Evolutionary conservation across 352 stramenopile genomes (phyloP).

Genomic region (Blastocystis sp.): DNA sequence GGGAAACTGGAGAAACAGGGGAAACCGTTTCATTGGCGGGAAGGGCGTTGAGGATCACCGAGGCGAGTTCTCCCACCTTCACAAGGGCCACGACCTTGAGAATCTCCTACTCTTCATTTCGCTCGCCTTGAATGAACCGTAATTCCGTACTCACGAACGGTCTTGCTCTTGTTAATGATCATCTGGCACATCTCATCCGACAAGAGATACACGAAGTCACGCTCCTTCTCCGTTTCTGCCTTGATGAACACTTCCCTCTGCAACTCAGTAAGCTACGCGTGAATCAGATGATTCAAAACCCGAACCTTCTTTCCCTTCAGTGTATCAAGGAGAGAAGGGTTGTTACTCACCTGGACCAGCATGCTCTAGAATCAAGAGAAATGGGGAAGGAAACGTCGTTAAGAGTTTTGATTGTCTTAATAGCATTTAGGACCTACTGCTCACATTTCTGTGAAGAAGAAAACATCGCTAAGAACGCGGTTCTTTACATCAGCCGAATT

Average conservation of each 20-base stretch:
- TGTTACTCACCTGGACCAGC: background rate
- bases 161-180: slow-evolving; percentile 2
- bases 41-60: background rate
- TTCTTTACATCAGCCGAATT: background rate
- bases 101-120: slow-evolving; percentile 19
- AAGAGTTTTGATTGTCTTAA: background rate
- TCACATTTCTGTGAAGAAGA: background rate
- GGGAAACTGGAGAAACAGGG: background rate
- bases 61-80: background rate
- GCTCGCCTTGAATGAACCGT: background rate
- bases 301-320: background rate
- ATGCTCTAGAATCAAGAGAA: background rate
- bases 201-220: background rate
- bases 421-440: background rate
- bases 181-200: background rate
- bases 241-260: background rate
- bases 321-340: background rate
- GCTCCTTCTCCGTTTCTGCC: background rate
- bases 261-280: background rate
- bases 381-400: background rate
- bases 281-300: background rate
- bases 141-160: slow-evolving; percentile 1
- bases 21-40: slow-evolving; percentile 1
- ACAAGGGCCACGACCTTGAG: background rate
- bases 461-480: background rate